Percentiles rank a stretch among this genome's conserved stretches.
Evolutionary conservation across 495 filamentous ascomycete genomes (phyloP).

Genomic region (Tetracladium setigerum): DNA sequence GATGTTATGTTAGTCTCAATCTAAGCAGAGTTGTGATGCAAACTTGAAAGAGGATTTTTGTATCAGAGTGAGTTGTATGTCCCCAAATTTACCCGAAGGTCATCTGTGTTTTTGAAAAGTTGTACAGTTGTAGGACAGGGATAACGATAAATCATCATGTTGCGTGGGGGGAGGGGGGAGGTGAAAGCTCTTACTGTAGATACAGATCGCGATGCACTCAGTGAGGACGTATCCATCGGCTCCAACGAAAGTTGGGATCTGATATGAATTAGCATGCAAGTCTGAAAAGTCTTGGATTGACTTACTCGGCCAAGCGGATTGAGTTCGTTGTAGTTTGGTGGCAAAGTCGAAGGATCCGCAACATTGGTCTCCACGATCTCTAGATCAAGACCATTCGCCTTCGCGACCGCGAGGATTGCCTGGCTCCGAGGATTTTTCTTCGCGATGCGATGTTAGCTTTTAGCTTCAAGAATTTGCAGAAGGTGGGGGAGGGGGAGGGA

Average conservation of each 20-base stretch:
- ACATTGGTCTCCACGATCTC: slow-evolving; percentile 70
- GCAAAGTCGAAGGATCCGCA: slow-evolving; percentile 39
- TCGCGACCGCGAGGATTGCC: slow-evolving; percentile 81
- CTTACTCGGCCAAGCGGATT: slow-evolving; percentile 78
- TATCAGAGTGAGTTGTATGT: background rate
- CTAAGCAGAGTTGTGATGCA: background rate
- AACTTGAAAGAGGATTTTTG: slow-evolving; percentile 14
- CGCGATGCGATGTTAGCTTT: slow-evolving; percentile 13
- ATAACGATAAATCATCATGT: slow-evolving; percentile 97
- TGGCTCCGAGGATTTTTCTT: slow-evolving; percentile 90
- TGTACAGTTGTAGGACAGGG: slow-evolving; percentile 73
- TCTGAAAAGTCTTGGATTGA: too few relatives aligned
- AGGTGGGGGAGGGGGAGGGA: background rate
- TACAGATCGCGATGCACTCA: slow-evolving; percentile 89
- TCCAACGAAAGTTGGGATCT: slow-evolving; percentile 74
- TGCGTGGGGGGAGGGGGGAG: slow-evolving; percentile 16
- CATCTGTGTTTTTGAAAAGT: background rate
- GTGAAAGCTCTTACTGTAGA: slow-evolving; percentile 70
- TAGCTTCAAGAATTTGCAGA: slow-evolving; percentile 4
- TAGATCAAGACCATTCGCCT: slow-evolving; percentile 88
- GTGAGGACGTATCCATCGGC: slow-evolving; percentile 83
- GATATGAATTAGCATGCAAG: too few relatives aligned
- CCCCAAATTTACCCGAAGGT: too few relatives aligned
- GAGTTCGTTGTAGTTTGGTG: slow-evolving; percentile 70
- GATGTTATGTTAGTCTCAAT: slow-evolving; percentile 27